Conservation (phyloP, 148 eudicot genomes). For the Vaccinium vitisidaea region DNA sequence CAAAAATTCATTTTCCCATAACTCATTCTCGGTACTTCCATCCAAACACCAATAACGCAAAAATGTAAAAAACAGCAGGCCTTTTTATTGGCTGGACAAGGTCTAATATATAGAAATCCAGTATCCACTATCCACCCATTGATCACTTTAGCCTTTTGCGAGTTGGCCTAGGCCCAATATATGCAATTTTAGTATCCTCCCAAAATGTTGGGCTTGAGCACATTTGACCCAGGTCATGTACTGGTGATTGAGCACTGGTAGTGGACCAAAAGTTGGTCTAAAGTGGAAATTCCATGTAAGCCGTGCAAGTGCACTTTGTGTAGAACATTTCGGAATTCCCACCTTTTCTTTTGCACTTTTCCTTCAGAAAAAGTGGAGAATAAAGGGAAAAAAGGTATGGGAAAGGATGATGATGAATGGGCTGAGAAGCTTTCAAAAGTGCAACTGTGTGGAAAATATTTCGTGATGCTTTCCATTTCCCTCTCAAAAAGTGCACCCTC, state of each 20-base stretch:
- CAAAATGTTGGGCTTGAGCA: neutral
- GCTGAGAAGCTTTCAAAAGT: neutral
- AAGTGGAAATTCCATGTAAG: neutral
- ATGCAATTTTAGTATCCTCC: neutral
- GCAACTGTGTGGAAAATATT: slow-evolving; percentile 1
- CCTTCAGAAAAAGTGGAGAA: neutral
- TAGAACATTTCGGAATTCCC: neutral
- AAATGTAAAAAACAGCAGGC: too few relatives aligned
- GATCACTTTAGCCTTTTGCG: neutral
- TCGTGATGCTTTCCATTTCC: neutral
- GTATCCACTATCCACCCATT: neutral
- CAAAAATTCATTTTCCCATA: too few relatives aligned
- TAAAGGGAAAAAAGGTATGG: neutral
- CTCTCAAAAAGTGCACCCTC: too few relatives aligned
- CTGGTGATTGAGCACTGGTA: neutral
- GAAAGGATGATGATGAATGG: neutral
- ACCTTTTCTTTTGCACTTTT: neutral
- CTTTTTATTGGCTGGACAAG: too few relatives aligned
- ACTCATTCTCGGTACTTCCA: too few relatives aligned
- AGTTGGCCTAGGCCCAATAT: neutral
- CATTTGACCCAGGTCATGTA: neutral
- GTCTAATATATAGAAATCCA: too few relatives aligned
- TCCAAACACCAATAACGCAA: too few relatives aligned
- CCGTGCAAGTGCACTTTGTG: neutral
- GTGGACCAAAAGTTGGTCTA: neutral